Evolutionary conservation across 768 basidiomycete species (phyloP).

Genomic region (Ramaria sp.): DNA sequence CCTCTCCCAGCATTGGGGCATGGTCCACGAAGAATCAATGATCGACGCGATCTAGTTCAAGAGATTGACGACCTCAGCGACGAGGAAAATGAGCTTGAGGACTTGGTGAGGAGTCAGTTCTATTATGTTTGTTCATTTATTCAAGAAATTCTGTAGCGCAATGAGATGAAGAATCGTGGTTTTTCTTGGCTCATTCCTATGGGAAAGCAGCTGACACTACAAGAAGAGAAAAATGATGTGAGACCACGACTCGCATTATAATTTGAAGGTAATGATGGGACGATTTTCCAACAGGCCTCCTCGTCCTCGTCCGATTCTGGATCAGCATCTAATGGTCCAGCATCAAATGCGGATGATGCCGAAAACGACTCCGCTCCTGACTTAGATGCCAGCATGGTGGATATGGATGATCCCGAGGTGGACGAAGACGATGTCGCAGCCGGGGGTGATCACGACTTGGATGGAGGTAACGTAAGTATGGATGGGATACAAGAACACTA

Average conservation of each 20-base stretch:
- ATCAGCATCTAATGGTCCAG: slow-evolving; percentile 20
- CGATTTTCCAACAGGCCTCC: slow-evolving; percentile 1
- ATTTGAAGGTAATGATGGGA: neutral
- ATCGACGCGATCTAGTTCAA: slow-evolving; percentile 53
- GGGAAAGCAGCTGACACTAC: slow-evolving; percentile 58
- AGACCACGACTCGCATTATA: slow-evolving; percentile 12
- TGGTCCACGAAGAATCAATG: slow-evolving; percentile 46
- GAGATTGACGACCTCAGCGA: slow-evolving; percentile 82
- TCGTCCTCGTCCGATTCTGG: neutral
- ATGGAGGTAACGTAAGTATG: slow-evolving; percentile 8
- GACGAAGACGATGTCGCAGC: slow-evolving; percentile 28
- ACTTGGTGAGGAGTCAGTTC: slow-evolving; percentile 37
- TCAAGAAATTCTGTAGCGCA: slow-evolving; percentile 27
- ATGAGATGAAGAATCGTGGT: slow-evolving; percentile 53
- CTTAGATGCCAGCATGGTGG: slow-evolving; percentile 56
- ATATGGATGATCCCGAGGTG: slow-evolving; percentile 35
- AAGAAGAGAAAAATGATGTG: slow-evolving; percentile 82
- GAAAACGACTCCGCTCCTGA: slow-evolving; percentile 26
- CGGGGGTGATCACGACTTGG: slow-evolving; percentile 28
- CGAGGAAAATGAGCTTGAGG: slow-evolving; percentile 75
- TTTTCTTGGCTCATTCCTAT: slow-evolving; percentile 61
- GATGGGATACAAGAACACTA: neutral
- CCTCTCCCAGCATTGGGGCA: slow-evolving; percentile 43
- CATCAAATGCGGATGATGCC: slow-evolving; percentile 17
- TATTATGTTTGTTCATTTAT: neutral